A percentile compares a stretch with the other conserved stretches of the same genome.
Conservation (phyloP, 2,329 filamentous ascomycete genomes). For the Claviceps humidiphila region DNA sequence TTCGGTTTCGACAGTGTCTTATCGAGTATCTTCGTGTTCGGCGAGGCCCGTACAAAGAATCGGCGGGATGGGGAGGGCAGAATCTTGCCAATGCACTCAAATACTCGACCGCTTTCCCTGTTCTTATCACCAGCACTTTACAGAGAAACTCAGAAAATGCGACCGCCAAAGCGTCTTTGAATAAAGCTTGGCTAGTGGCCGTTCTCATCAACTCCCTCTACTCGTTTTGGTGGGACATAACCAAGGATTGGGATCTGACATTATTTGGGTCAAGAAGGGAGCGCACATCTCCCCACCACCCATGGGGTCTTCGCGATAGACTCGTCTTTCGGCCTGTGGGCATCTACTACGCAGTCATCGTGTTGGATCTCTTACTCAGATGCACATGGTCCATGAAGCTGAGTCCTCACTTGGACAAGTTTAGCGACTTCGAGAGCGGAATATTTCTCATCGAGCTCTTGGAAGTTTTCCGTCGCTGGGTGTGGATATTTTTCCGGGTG, state of each 20-base stretch:
- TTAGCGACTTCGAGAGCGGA: slow-evolving; percentile 75
- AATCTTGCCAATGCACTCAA: slow-evolving; percentile 91
- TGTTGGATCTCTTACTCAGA: slow-evolving; percentile 65
- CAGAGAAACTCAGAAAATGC: slow-evolving; percentile 45
- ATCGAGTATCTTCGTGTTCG: slow-evolving; percentile 71
- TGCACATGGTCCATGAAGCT: slow-evolving; percentile 90
- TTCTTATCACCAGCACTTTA: slow-evolving; percentile 67
- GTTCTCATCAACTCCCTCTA: slow-evolving; percentile 78
- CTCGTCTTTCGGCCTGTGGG: slow-evolving; percentile 58
- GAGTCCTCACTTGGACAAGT: slow-evolving; percentile 65
- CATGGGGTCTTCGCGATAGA: slow-evolving; percentile 64
- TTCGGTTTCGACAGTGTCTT: slow-evolving; percentile 82
- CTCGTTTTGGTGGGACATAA: slow-evolving; percentile 97
- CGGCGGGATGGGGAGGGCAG: slow-evolving; percentile 63
- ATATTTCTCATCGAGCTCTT: slow-evolving; percentile 80
- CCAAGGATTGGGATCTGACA: slow-evolving; percentile 92
- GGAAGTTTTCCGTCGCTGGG: slow-evolving; percentile 79
- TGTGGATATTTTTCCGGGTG: slow-evolving; percentile 93
- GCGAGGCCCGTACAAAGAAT: slow-evolving; percentile 39
- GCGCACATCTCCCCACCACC: slow-evolving; percentile 49
- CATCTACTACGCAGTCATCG: slow-evolving; percentile 73
- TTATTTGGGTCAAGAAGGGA: slow-evolving; percentile 52
- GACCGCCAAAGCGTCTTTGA: slow-evolving; percentile 28
- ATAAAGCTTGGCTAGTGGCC: slow-evolving; percentile 54
- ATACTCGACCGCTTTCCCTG: slow-evolving; percentile 87